phyloP scores from a whole-genome alignment of 2,329 filamentous ascomycete genomes.

The Calonectria pseudoturangicola region DNA sequence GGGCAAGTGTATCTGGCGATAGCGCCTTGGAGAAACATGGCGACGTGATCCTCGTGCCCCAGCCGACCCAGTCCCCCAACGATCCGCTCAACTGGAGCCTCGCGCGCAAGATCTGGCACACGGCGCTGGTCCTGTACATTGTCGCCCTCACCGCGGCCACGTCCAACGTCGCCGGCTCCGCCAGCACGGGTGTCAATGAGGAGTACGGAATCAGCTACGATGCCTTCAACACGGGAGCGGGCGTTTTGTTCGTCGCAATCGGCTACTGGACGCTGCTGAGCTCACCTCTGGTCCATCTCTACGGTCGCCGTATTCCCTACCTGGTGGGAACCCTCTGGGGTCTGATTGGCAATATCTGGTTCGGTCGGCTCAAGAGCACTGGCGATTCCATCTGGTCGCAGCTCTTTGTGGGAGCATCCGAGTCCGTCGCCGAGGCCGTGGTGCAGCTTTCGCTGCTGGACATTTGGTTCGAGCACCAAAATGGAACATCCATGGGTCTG shows the following conservation, averaged over 20 bases:
- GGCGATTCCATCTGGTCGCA: constrained; percentile 72
- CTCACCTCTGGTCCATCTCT: constrained; percentile 71
- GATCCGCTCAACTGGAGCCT: constrained; percentile 72
- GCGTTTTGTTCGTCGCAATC: constrained; percentile 73
- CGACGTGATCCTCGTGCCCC: constrained; percentile 71
- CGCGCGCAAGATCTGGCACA: constrained; percentile 70
- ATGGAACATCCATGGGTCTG: constrained; percentile 71
- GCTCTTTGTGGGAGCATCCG: constrained; percentile 74
- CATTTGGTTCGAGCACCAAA: constrained; percentile 75
- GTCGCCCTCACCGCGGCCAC: constrained; percentile 74
- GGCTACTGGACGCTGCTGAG: constrained; percentile 73
- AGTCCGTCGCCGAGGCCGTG: constrained; percentile 73
- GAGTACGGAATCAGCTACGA: constrained; percentile 70
- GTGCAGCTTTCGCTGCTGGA: constrained; percentile 75
- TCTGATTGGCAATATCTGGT: constrained; percentile 72
- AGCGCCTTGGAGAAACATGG: constrained; percentile 55
- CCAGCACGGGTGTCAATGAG: constrained; percentile 68
- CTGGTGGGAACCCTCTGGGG: constrained; percentile 70
- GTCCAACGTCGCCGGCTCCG: constrained; percentile 73
- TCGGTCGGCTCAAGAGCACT: constrained; percentile 65
- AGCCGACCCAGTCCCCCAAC: constrained; percentile 71
- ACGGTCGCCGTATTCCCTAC: constrained; percentile 73
- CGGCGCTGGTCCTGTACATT: constrained; percentile 70
- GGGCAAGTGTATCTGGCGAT: constrained; percentile 53
- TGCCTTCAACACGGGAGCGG: constrained; percentile 74